These are phyloP conservation scores for Pythium periplocum DNA, from an alignment of 352 stramenopile genomes.

Conservation along the genomic window DNA sequence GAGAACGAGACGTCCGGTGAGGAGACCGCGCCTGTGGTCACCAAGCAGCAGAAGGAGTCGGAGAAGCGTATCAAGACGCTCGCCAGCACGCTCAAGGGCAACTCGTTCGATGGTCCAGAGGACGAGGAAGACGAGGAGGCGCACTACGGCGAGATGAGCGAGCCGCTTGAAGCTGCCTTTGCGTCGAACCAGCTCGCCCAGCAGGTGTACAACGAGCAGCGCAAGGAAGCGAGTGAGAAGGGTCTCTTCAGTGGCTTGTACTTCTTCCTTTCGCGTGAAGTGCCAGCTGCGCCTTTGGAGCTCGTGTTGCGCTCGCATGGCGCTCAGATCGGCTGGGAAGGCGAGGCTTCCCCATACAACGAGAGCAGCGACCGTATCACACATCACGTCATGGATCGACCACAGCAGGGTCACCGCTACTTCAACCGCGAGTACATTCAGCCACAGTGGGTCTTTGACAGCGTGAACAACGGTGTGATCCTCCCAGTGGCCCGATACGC, in stretches of 20 bases:
- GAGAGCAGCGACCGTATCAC: slow-evolving; percentile 93
- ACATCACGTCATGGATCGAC: slow-evolving; percentile 96
- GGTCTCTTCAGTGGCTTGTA: slow-evolving; percentile 76
- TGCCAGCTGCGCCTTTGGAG: slow-evolving; percentile 93
- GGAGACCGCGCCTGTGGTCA: slow-evolving; percentile 22
- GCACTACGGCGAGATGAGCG: slow-evolving; percentile 84
- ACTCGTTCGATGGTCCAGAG: slow-evolving; percentile 56
- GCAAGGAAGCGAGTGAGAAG: slow-evolving; percentile 71
- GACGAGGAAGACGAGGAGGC: slow-evolving; percentile 56
- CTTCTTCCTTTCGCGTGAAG: slow-evolving; percentile 95
- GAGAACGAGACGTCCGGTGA: slow-evolving; percentile 28
- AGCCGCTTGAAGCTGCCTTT: slow-evolving; percentile 89
- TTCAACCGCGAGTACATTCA: slow-evolving; percentile 97
- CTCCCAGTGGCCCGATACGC: slow-evolving; percentile 92
- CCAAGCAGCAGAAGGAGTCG: slow-evolving; percentile 83
- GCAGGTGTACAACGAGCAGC: slow-evolving; percentile 74
- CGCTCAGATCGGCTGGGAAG: slow-evolving; percentile 95
- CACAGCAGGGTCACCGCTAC: slow-evolving; percentile 85
- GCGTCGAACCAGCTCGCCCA: slow-evolving; percentile 72
- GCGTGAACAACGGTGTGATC: slow-evolving; percentile 94
- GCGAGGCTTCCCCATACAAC: slow-evolving; percentile 86
- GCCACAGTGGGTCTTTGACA: slow-evolving; percentile 99
- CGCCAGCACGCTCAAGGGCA: slow-evolving; percentile 26
- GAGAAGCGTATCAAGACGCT: slow-evolving; percentile 84
- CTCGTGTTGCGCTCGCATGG: slow-evolving; percentile 94